Evolutionary conservation across 164 flowering plant genomes (phyloP).

Genomic region (Protea cynaroides): DNA sequence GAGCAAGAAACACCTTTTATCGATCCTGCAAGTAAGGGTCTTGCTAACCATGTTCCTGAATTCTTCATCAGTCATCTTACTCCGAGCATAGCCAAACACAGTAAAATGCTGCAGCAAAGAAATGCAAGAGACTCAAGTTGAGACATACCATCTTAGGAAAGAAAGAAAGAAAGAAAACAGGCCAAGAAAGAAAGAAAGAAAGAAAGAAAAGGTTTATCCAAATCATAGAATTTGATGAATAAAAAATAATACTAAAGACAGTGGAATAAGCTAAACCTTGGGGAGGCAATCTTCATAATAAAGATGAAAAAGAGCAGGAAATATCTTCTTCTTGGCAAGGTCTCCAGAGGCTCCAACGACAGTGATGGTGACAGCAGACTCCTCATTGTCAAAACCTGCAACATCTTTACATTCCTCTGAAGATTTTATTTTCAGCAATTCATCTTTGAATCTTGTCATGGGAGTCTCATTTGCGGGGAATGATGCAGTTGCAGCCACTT

Average conservation of each 20-base stretch:
- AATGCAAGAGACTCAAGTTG: not conserved
- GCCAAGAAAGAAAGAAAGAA: not conserved
- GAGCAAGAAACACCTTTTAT: conserved; percentile 49
- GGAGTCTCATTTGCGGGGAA: conserved; percentile 30
- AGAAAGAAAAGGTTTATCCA: not conserved
- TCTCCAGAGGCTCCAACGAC: conserved; percentile 98
- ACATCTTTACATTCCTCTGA: conserved; percentile 25
- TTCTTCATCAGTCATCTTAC: conserved; percentile 93
- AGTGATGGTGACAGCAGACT: conserved; percentile 67
- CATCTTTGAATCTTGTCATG: conserved; percentile 32
- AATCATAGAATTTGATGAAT: not conserved
- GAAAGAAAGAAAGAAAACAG: not conserved
- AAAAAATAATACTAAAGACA: not conserved
- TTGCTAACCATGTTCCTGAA: conserved; percentile 82
- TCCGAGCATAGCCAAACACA: conserved; percentile 85
- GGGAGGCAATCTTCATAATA: conserved; percentile 79
- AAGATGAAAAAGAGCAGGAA: conserved; percentile 91
- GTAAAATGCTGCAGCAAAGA: conserved; percentile 66
- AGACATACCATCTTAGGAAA: not conserved
- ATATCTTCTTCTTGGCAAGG: conserved; percentile 94
- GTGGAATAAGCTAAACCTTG: conserved; percentile 33
- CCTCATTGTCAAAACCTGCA: conserved; percentile 23
- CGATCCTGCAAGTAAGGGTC: conserved; percentile 92
- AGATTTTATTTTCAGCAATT: conserved; percentile 26
- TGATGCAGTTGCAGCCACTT: conserved; percentile 29